phyloP scores from a whole-genome alignment of 495 filamentous ascomycete genomes.

The Venustampulla echinocandica region DNA sequence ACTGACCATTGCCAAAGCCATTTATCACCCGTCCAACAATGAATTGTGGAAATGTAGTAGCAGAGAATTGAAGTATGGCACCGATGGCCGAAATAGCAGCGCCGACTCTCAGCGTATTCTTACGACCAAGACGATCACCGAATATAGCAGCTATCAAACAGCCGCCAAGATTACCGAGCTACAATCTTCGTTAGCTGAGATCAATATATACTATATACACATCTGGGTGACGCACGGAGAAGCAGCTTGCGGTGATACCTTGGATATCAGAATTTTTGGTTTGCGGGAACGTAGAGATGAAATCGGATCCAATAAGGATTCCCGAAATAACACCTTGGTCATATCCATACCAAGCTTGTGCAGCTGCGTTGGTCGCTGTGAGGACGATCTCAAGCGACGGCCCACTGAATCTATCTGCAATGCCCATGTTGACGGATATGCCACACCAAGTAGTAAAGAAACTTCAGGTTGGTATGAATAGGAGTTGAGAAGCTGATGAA shows the following conservation, averaged over 20 bases:
- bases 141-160: constrained; percentile 23
- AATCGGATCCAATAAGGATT: constrained; percentile 27
- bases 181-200: background rate
- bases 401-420: background rate
- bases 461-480: background rate
- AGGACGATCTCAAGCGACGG: background rate
- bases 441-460: background rate
- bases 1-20: constrained; percentile 56
- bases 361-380: constrained; percentile 2
- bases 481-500: background rate
- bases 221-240: constrained; percentile 23
- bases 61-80: constrained; percentile 54
- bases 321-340: constrained; percentile 27
- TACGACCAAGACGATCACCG: constrained; percentile 28
- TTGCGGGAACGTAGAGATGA: constrained; percentile 26
- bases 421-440: background rate
- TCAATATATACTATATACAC: background rate
- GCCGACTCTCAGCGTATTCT: constrained; percentile 28
- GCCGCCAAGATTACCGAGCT: constrained; percentile 14
- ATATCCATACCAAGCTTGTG: constrained; percentile 6
- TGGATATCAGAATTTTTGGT: constrained; percentile 26
- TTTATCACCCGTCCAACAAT: constrained; percentile 64
- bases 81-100: constrained; percentile 37
- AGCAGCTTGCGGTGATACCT: constrained; percentile 31
- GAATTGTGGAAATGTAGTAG: constrained; percentile 54